Evolutionary conservation across 192 early-diverging fungal species (phyloP).

Genomic region (Coemansia umbellata): DNA sequence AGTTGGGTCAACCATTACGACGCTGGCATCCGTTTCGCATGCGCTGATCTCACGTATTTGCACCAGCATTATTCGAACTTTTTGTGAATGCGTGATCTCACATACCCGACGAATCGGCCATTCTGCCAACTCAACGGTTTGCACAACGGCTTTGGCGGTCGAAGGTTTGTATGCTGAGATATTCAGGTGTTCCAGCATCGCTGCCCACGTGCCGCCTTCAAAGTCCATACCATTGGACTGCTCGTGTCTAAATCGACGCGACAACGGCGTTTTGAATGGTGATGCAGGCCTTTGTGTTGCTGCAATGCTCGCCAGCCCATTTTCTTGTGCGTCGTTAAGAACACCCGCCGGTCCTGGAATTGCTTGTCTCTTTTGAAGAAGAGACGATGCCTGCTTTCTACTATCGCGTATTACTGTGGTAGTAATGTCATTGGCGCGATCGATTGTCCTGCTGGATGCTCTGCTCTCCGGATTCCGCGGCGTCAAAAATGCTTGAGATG

Average conservation of each 20-base stretch:
- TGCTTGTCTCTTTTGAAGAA: conserved; percentile 4
- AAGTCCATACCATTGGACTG: conserved; percentile 30
- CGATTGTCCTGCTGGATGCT: background rate
- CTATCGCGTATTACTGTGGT: conserved; percentile 23
- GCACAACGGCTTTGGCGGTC: conserved; percentile 8
- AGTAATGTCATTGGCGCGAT: conserved; percentile 5
- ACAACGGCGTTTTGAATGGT: conserved; percentile 27
- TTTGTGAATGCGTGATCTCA: conserved; percentile 11
- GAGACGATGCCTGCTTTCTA: background rate
- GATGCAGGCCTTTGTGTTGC: conserved; percentile 25
- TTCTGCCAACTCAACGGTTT: conserved; percentile 3
- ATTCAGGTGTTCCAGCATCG: conserved; percentile 31
- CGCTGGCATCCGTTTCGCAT: conserved; percentile 30
- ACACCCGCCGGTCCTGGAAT: conserved; percentile 40
- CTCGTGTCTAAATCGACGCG: conserved; percentile 4
- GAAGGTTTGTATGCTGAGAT: conserved; percentile 29
- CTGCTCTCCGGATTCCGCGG: background rate
- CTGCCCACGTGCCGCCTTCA: conserved; percentile 42
- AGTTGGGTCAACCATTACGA: conserved; percentile 39
- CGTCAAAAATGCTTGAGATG: conserved; percentile 1
- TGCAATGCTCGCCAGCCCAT: background rate
- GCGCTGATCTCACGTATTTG: conserved; percentile 34
- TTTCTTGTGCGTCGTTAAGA: conserved; percentile 1
- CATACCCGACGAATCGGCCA: conserved; percentile 35
- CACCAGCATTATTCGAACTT: conserved; percentile 32